Conservation (phyloP, 2,329 filamentous ascomycete species). For the Apiospora pterosperma region DNA sequence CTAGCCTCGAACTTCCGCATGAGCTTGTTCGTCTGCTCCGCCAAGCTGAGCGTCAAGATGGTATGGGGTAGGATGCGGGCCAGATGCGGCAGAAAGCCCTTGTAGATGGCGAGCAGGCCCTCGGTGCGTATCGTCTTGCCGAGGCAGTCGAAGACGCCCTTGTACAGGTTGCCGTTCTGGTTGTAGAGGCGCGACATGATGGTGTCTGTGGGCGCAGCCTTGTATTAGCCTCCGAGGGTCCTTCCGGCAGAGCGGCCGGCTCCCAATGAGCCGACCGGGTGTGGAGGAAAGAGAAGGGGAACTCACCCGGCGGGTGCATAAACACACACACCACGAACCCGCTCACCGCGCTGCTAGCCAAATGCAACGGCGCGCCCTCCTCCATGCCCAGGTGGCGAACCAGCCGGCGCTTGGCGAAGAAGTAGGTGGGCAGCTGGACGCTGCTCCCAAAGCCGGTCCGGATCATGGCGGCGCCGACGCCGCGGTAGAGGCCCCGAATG, state of each 20-base stretch:
- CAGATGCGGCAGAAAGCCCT: slow-evolving; percentile 93
- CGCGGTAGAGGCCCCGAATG: slow-evolving; percentile 78
- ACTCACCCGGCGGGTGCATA: slow-evolving; percentile 90
- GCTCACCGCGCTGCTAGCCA: slow-evolving; percentile 83
- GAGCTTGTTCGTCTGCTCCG: slow-evolving; percentile 95
- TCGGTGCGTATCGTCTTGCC: slow-evolving; percentile 89
- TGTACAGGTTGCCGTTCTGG: slow-evolving; percentile 96
- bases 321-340: slow-evolving; percentile 96
- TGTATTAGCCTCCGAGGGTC: background rate
- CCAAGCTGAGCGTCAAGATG: slow-evolving; percentile 85
- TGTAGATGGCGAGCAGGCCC: slow-evolving; percentile 90
- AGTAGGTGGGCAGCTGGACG: slow-evolving; percentile 96
- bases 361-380: slow-evolving; percentile 84
- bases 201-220: slow-evolving; percentile 57
- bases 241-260: background rate
- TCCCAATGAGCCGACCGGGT: background rate
- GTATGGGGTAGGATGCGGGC: slow-evolving; percentile 94
- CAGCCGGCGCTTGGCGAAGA: slow-evolving; percentile 88
- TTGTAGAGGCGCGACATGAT: slow-evolving; percentile 99
- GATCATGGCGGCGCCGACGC: slow-evolving; percentile 91
- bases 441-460: slow-evolving; percentile 93
- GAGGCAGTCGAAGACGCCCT: slow-evolving; percentile 86
- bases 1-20: slow-evolving; percentile 72
- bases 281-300: background rate
- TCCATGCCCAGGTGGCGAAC: slow-evolving; percentile 81